Evolutionary conservation across 352 stramenopile genomes (phyloP), one percentile per base, ranked within the genome.

Genomic region (Elongisporangium anandrum): DNA sequence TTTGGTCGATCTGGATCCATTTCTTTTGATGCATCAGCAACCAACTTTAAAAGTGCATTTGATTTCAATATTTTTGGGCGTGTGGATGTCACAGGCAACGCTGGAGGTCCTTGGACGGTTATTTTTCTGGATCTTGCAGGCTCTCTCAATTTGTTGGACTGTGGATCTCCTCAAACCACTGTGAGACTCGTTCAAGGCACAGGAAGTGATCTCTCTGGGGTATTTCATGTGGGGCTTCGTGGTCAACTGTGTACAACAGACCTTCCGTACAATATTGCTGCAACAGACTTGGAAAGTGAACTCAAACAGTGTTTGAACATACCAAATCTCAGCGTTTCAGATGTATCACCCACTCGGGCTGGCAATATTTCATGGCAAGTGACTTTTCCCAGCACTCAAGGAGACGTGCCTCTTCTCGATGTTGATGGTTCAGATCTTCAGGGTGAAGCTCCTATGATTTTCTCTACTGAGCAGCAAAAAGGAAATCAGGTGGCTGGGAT

Each of bases 121-220:
- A 69, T 59, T 1, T 85, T 85, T 52, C 21, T 84, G 0, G 72
- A 82, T 15, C 80, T 68, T 68, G 64, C 69, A 6, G 73, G 75
- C 7, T 50, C 81, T 41, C 17, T 88, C 0, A 58, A 69, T 0
- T 17, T 63, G 0, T 48, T 88, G 16, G 60, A 67, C 8, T 88
- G 78, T 52, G 78, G 75, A 0, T 12, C 60, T 2, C 60, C 65
- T 49, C 78, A 88, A 56, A 80, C 29, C 4, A 41, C 61, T 4
- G 73, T 88, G 6, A 54, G 57, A 29, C 58, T 80, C 34, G 39
- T 82, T 9, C 56, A 49, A 38, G 78, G 78, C 2, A 80, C 62
- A 8, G 75, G 81, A 1, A 23, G 26, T n/a, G 47, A 24, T 3
- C 60, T 89, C 8, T 34, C 23, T 8, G 79, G 79, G 0, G 61